Evolutionary conservation across 1,284 basidiomycete species (phyloP).

Genomic region (Ganoderma leucocontextum): DNA sequence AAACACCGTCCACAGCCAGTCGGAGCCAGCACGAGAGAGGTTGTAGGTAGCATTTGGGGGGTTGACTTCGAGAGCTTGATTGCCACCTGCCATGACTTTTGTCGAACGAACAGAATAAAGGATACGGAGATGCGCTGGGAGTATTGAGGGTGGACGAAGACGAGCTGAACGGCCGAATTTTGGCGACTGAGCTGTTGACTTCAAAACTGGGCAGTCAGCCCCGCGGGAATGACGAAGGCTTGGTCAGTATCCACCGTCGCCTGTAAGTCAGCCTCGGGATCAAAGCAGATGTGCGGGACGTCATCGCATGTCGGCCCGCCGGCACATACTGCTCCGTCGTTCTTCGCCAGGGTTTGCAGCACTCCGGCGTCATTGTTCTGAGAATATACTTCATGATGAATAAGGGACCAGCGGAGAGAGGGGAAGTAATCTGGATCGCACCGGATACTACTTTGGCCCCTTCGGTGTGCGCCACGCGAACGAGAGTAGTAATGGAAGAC

Average conservation of each 20-base stretch:
- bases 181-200: not conserved
- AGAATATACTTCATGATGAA: not conserved
- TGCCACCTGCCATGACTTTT: constrained; percentile 26
- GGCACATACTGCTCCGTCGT: not conserved
- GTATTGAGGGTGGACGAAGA: not conserved
- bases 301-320: not conserved
- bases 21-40: constrained; percentile 50
- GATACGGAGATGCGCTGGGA: not conserved
- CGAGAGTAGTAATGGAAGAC: too few relatives aligned
- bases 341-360: not conserved
- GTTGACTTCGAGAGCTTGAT: constrained; percentile 41
- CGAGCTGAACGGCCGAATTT: not conserved
- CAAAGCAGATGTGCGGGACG: not conserved
- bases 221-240: not conserved
- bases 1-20: constrained; percentile 67
- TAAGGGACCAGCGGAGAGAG: not conserved
- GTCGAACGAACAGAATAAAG: not conserved
- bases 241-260: not conserved
- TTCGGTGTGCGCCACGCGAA: too few relatives aligned
- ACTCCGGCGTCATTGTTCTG: not conserved
- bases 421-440: not conserved
- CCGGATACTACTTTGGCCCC: too few relatives aligned
- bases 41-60: constrained; percentile 50
- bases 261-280: not conserved
- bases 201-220: not conserved